Evolutionary conservation across 306 rosid species (phyloP).

Genomic region (Cicer cuneatum): DNA sequence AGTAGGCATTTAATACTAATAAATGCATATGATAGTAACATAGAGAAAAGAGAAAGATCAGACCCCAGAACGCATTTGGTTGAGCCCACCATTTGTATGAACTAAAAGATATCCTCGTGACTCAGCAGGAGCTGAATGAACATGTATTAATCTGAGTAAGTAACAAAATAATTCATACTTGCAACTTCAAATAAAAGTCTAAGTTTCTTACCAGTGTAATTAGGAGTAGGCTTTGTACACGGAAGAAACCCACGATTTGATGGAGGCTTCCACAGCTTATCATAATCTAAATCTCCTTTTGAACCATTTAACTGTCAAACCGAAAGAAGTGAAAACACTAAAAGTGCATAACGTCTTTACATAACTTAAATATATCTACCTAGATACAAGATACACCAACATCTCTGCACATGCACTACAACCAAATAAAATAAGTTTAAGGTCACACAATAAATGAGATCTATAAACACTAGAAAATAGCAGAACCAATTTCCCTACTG

Average conservation of each 20-base stretch:
- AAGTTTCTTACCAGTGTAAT: conserved; percentile 71
- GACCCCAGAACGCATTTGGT: conserved; percentile 99
- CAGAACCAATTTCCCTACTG: not conserved
- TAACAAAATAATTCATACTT: conserved; percentile 25
- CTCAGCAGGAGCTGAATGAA: conserved; percentile 70
- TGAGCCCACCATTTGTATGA: conserved; percentile 97
- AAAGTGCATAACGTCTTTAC: conserved; percentile 51
- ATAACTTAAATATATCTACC: conserved; percentile 35
- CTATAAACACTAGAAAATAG: conserved; percentile 28
- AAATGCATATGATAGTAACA: conserved; percentile 27
- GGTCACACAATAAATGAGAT: conserved; percentile 2
- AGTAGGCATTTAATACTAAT: conserved; percentile 5
- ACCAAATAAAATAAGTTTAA: conserved; percentile 8
- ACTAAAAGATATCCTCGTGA: conserved; percentile 88
- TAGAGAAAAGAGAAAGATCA: conserved; percentile 47
- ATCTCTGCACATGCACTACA: conserved; percentile 5
- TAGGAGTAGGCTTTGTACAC: conserved; percentile 68
- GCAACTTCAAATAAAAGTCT: conserved; percentile 17
- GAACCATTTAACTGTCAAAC: conserved; percentile 63
- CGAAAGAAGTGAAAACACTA: conserved; percentile 58
- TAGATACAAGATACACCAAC: conserved; percentile 9
- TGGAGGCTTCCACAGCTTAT: conserved; percentile 90
- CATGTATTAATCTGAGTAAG: conserved; percentile 41
- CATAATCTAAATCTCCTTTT: conserved; percentile 49
- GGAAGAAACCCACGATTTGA: conserved; percentile 78